Evolutionary conservation across 2,329 filamentous ascomycete species (phyloP).

Genomic region (Diaporthe citri): DNA sequence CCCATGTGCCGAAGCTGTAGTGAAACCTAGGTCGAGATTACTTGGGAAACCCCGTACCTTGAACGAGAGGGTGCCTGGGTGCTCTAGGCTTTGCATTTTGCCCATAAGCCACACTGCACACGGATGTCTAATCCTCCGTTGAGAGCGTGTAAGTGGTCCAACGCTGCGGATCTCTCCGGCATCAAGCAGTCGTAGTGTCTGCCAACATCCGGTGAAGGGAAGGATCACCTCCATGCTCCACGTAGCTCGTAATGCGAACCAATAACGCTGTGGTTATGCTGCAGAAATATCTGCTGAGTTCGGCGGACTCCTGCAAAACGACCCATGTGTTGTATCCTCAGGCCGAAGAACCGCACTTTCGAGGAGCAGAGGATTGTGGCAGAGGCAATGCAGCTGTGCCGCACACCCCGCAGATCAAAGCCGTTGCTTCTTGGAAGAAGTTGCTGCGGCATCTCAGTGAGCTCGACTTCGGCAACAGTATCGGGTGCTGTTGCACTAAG

Average conservation of each 20-base stretch:
- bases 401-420: not conserved
- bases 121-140: not conserved
- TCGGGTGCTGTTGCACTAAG: not conserved
- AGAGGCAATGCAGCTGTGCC: not conserved
- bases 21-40: not conserved
- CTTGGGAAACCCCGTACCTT: not conserved
- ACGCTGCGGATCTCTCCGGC: constrained; percentile 6
- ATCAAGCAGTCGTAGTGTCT: not conserved
- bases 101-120: not conserved
- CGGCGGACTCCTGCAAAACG: not conserved
- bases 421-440: too few relatives aligned
- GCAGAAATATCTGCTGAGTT: not conserved
- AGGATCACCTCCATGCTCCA: not conserved
- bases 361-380: not conserved
- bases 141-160: not conserved
- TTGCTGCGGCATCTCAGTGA: not conserved
- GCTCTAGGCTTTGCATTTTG: not conserved
- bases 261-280: not conserved
- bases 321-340: not conserved
- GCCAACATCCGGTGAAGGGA: not conserved
- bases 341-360: not conserved
- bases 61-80: not conserved
- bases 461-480: not conserved
- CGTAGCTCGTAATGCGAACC: not conserved
- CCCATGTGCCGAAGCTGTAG: not conserved